A percentile compares a stretch with the other conserved stretches of the same genome.
These are phyloP conservation scores for Pichia sp. DNA, from an alignment of 1,139 yeast species.

Conservation along the genomic window DNA sequence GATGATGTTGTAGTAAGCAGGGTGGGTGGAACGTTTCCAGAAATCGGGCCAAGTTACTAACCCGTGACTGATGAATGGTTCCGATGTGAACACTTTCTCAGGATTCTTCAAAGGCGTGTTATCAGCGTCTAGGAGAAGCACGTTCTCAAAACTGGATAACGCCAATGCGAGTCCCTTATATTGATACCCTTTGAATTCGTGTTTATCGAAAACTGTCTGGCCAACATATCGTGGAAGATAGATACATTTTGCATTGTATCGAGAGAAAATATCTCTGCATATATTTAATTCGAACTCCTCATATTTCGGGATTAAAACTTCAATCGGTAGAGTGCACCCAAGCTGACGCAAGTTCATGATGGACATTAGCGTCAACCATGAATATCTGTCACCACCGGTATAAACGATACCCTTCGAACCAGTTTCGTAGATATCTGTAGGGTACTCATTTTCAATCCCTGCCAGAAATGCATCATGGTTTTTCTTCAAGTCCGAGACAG, in stretches of 20 bases:
- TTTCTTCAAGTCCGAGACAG: conserved; percentile 22
- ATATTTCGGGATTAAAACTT: conserved; percentile 62
- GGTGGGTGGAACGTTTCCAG: conserved; percentile 49
- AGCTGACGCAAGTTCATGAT: conserved; percentile 55
- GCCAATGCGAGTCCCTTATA: conserved; percentile 71
- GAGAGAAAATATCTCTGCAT: conserved; percentile 60
- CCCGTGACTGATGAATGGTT: conserved; percentile 31
- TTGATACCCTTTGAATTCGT: conserved; percentile 65
- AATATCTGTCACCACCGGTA: conserved; percentile 76
- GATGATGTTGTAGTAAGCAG: conserved; percentile 52
- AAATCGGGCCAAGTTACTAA: conserved; percentile 43
- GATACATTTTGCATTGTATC: conserved; percentile 63
- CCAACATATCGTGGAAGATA: conserved; percentile 54
- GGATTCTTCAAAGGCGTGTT: conserved; percentile 54
- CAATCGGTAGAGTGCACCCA: conserved; percentile 66
- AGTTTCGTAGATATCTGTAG: conserved; percentile 26
- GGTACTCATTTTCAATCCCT: conserved; percentile 19
- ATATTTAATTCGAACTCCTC: conserved; percentile 65
- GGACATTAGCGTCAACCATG: conserved; percentile 63
- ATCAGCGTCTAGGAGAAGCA: conserved; percentile 72
- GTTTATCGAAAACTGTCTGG: conserved; percentile 33
- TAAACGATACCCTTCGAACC: conserved; percentile 69
- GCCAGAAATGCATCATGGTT: conserved; percentile 23
- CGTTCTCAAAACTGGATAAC: conserved; percentile 70
- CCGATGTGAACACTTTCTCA: conserved; percentile 39